Percentiles rank a stretch among this genome's conserved stretches.
These are phyloP conservation scores for Nigrospora sphaerica DNA, from an alignment of 2,329 filamentous ascomycete genomes.

Conservation along the genomic window DNA sequence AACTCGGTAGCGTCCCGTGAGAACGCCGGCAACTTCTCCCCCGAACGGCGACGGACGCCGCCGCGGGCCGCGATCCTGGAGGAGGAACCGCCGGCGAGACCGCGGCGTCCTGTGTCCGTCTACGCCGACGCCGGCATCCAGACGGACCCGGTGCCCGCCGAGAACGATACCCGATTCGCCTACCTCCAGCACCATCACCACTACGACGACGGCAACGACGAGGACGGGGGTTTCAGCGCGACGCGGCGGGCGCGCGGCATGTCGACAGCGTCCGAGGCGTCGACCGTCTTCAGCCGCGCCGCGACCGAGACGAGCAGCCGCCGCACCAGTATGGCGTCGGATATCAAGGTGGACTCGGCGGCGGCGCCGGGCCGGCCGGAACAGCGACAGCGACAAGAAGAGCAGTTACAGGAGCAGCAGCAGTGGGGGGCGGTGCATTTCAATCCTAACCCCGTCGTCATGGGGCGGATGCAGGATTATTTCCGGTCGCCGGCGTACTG, in stretches of 20 bases:
- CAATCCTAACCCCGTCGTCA: conserved; percentile 15
- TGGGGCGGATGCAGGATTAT: conserved; percentile 25
- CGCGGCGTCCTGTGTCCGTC: conserved; percentile 3
- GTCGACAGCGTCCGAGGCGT: conserved; percentile 7
- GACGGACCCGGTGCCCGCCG: conserved; percentile 11
- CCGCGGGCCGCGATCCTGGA: not conserved
- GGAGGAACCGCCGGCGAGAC: not conserved
- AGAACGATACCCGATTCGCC: not conserved
- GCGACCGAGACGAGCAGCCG: conserved; percentile 9
- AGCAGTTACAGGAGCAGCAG: no score
- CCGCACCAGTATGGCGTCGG: conserved; percentile 14
- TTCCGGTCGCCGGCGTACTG: conserved; percentile 18
- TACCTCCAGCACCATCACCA: no score
- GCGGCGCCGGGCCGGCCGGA: conserved; percentile 1
- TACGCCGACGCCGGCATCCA: conserved; percentile 20
- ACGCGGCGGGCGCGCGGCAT: conserved; percentile 2
- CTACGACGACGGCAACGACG: not conserved
- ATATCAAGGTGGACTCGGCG: not conserved
- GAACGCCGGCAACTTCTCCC: not conserved
- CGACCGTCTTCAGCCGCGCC: conserved; percentile 9
- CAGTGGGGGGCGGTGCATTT: no score
- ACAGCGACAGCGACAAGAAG: not conserved
- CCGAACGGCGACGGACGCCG: not conserved
- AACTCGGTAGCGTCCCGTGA: not conserved
- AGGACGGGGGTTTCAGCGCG: conserved; percentile 3